A percentile compares a stretch with the other conserved stretches of the same genome.
Evolutionary conservation across 208 protist genomes (phyloP).

Genomic region (Trypanosoma cruzi): DNA sequence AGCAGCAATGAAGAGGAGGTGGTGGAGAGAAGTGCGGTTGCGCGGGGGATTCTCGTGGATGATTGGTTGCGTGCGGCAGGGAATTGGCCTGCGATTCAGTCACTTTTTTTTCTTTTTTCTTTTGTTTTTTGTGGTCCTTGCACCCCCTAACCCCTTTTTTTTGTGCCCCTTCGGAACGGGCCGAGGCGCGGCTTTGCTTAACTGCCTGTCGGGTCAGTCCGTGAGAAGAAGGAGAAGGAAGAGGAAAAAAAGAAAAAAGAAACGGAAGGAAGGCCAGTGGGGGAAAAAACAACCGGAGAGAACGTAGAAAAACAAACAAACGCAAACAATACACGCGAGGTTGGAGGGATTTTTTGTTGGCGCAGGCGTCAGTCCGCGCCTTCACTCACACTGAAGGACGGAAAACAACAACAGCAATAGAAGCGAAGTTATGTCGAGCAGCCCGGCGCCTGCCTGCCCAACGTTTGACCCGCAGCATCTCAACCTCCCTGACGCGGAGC

Average conservation of each 20-base stretch:
- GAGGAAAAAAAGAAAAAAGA: slow-evolving; percentile 24
- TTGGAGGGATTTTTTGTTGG: no score
- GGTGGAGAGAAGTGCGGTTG: no score
- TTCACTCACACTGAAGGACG: not conserved
- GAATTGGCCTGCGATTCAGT: no score
- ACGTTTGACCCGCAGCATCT: slow-evolving; percentile 70
- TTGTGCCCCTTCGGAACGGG: not conserved
- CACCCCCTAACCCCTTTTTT: not conserved
- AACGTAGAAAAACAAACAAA: no score
- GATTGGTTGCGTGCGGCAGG: no score
- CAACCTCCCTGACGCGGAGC: slow-evolving; percentile 46
- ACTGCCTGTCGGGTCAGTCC: no score
- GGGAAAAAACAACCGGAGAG: no score
- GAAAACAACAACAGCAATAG: not conserved
- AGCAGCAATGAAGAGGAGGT: no score
- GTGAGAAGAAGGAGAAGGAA: not conserved
- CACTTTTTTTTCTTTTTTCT: slow-evolving; percentile 6
- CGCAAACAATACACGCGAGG: no score
- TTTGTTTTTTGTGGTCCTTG: not conserved
- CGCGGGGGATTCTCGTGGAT: not conserved
- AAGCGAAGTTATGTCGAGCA: not conserved
- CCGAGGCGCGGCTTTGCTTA: no score
- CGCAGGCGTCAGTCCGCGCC: not conserved
- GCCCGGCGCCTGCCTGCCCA: slow-evolving; percentile 2
- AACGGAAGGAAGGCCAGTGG: not conserved